phyloP scores from a whole-genome alignment of 495 filamentous ascomycete species.

The Entonaema liquescens region DNA sequence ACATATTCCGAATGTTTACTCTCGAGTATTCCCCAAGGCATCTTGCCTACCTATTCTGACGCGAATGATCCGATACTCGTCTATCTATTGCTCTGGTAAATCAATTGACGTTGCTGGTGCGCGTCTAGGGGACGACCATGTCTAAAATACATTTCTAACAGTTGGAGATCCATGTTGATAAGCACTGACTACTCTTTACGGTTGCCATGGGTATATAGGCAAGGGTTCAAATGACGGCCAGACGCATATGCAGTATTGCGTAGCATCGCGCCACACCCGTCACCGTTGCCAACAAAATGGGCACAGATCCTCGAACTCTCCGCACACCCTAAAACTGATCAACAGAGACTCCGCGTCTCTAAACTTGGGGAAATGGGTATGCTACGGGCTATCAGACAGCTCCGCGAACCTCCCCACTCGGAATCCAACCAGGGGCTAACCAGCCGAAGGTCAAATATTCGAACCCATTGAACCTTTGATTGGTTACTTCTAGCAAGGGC shows the following conservation, averaged over 20 bases:
- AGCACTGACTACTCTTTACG: slow-evolving; percentile 28
- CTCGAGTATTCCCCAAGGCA: slow-evolving; percentile 47
- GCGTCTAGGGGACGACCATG: background rate
- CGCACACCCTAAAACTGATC: slow-evolving; percentile 18
- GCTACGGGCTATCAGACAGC: slow-evolving; percentile 10
- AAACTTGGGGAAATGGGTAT: slow-evolving; percentile 29
- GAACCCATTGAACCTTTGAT: background rate
- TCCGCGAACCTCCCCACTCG: background rate
- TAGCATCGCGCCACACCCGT: slow-evolving; percentile 19
- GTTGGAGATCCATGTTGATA: slow-evolving; percentile 26
- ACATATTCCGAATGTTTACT: slow-evolving; percentile 53
- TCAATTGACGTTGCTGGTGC: background rate
- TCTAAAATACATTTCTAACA: slow-evolving; percentile 23
- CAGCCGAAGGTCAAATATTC: background rate
- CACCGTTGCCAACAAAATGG: slow-evolving; percentile 1
- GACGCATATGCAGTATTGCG: slow-evolving; percentile 15
- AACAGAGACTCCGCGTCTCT: slow-evolving; percentile 13
- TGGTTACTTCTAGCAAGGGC: background rate
- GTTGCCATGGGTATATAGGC: slow-evolving; percentile 3
- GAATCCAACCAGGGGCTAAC: background rate
- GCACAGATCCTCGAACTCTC: slow-evolving; percentile 16
- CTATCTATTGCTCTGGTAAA: background rate
- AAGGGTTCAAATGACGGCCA: slow-evolving; percentile 9
- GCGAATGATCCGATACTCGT: slow-evolving; percentile 7
- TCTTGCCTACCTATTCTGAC: slow-evolving; percentile 17